phyloP scores from a whole-genome alignment of 805 yeast genomes.

The Dipodascopsis uninucleata region DNA sequence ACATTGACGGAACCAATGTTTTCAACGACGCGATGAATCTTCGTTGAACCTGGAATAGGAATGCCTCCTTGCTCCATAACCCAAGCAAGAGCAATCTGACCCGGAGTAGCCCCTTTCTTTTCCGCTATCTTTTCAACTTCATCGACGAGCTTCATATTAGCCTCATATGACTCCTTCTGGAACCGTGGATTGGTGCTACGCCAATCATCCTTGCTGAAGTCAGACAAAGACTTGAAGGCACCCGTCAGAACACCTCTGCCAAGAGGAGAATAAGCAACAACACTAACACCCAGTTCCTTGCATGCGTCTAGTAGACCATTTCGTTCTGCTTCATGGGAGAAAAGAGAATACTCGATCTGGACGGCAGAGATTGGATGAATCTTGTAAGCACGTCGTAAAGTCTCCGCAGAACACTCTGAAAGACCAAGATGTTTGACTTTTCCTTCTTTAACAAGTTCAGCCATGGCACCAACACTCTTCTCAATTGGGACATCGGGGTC shows the following conservation, averaged over 20 bases:
- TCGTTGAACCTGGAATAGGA: constrained; percentile 80
- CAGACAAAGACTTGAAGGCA: constrained; percentile 42
- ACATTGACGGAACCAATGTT: constrained; percentile 43
- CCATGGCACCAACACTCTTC: background rate
- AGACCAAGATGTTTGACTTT: background rate
- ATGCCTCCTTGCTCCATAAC: constrained; percentile 49
- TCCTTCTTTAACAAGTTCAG: background rate
- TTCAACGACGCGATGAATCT: constrained; percentile 54
- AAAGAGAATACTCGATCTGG: constrained; percentile 73
- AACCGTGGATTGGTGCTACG: constrained; percentile 54
- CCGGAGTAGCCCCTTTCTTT: constrained; percentile 45
- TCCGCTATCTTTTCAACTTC: constrained; percentile 49
- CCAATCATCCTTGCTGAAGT: constrained; percentile 55
- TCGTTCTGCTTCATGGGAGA: constrained; percentile 53
- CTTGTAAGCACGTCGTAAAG: constrained; percentile 54
- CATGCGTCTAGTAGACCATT: constrained; percentile 62
- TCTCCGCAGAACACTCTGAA: constrained; percentile 63
- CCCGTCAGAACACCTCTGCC: constrained; percentile 76
- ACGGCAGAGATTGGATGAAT: constrained; percentile 57
- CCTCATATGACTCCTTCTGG: constrained; percentile 49
- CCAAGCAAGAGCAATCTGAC: constrained; percentile 73
- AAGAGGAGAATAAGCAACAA: constrained; percentile 77
- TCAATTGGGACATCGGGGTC: constrained; percentile 1
- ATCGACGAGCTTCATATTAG: constrained; percentile 50
- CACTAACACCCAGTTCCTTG: constrained; percentile 57